Evolutionary conservation across 73 alveolate genomes (phyloP).

Genomic region (Paramecium caudatum): DNA sequence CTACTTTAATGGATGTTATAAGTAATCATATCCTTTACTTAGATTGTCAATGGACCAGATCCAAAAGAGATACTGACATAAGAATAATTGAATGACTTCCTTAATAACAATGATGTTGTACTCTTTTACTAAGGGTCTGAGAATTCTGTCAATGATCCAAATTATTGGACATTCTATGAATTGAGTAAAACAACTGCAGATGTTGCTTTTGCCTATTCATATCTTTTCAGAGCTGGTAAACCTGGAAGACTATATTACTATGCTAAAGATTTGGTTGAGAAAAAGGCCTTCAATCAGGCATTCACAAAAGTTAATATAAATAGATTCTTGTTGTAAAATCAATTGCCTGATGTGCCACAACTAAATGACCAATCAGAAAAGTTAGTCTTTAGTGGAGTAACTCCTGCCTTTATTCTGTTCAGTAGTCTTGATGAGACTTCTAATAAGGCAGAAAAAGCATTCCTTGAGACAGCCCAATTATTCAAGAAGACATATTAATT

Average conservation of each 20-base stretch:
- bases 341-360: conserved; percentile 56
- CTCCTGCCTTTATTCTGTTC: conserved; percentile 34
- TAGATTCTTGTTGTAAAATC: not conserved
- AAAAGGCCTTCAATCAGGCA: conserved; percentile 39
- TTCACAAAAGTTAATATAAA: conserved; percentile 33
- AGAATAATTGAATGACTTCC: not conserved
- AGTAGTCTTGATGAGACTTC: conserved; percentile 47
- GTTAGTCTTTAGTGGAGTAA: conserved; percentile 15
- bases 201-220: conserved; percentile 51
- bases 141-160: not conserved
- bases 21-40: not conserved
- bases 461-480: conserved; percentile 43
- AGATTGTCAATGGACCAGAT: conserved; percentile 42
- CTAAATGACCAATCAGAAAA: conserved; percentile 12
- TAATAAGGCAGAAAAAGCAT: conserved; percentile 48
- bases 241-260: conserved; percentile 39
- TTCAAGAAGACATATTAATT: conserved; percentile 43
- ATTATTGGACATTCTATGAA: conserved; percentile 58
- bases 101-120: conserved; percentile 44
- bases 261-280: not conserved
- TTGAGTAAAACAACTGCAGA: conserved; percentile 21
- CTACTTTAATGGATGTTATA: conserved; percentile 49
- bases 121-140: conserved; percentile 27
- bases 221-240: not conserved
- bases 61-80: conserved; percentile 23